These are phyloP conservation scores for Pythium chondricola DNA, from an alignment of 352 stramenopile species.

Conservation along the genomic window DNA sequence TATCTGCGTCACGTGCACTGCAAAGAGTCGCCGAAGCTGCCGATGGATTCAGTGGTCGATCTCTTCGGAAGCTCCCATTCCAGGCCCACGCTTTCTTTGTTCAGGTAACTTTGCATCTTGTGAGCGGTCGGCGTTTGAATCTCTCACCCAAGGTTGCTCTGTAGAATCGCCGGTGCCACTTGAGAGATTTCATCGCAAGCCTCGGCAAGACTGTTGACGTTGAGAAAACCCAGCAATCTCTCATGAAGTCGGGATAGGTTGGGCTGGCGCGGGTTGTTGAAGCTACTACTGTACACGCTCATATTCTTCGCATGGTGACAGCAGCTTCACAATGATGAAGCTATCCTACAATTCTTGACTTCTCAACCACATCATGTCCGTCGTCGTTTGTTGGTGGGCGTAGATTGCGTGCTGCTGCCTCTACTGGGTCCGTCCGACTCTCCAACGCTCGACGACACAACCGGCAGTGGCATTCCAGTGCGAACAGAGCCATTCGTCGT, in stretches of 20 bases:
- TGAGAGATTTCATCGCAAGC: constrained; percentile 7
- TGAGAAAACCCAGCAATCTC: constrained; percentile 8
- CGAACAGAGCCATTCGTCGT: neutral
- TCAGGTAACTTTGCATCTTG: constrained; percentile 27
- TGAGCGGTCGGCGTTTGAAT: neutral
- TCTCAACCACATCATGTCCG: no score
- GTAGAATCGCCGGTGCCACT: constrained; percentile 2
- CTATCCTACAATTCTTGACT: no score
- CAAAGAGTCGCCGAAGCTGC: constrained; percentile 36
- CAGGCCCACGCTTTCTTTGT: constrained; percentile 71
- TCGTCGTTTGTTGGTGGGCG: constrained; percentile 20
- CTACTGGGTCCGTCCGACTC: constrained; percentile 5
- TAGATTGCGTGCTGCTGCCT: constrained; percentile 18
- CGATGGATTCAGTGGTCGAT: constrained; percentile 67
- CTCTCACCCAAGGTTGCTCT: neutral
- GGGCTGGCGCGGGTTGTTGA: no score
- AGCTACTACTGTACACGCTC: no score
- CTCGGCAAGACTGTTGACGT: constrained; percentile 8
- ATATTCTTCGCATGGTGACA: no score
- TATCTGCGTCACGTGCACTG: constrained; percentile 28
- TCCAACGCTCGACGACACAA: constrained; percentile 5
- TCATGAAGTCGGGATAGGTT: constrained; percentile 5
- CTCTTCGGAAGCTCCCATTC: constrained; percentile 82
- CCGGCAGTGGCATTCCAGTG: constrained; percentile 8
- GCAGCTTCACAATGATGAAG: neutral